Evolutionary conservation across 2,329 filamentous ascomycete genomes (phyloP).

Genomic region (Neonectria hederae): DNA sequence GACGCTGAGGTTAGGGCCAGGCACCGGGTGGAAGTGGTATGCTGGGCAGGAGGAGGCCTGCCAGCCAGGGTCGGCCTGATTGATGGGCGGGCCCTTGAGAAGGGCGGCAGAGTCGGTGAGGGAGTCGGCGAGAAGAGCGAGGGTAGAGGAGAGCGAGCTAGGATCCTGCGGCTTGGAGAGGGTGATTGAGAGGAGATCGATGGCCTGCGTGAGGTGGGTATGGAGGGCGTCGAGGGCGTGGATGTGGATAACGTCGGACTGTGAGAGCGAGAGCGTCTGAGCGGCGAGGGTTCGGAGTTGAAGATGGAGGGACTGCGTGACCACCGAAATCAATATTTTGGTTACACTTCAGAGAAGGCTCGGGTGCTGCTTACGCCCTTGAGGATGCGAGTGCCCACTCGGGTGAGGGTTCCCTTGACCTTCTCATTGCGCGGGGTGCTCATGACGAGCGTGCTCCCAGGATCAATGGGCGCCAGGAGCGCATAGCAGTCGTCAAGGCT

Average conservation of each 20-base stretch:
- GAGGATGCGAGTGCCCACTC: conserved; percentile 88
- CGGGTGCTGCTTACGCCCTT: conserved; percentile 73
- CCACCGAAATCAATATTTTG: neutral
- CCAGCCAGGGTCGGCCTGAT: conserved; percentile 55
- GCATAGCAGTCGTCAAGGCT: conserved; percentile 90
- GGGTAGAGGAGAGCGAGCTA: conserved; percentile 64
- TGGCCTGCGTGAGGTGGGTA: conserved; percentile 80
- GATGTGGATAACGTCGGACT: conserved; percentile 65
- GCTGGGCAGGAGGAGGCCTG: conserved; percentile 55
- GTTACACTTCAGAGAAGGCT: conserved; percentile 31
- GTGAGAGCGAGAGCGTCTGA: conserved; percentile 59
- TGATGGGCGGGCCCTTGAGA: conserved; percentile 63
- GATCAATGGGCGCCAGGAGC: conserved; percentile 84
- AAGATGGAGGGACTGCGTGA: conserved; percentile 74
- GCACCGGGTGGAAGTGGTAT: conserved; percentile 54
- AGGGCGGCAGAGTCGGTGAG: conserved; percentile 61
- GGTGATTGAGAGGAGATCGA: conserved; percentile 84
- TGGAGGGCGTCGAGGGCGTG: conserved; percentile 76
- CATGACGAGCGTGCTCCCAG: conserved; percentile 88
- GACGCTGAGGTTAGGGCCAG: conserved; percentile 75
- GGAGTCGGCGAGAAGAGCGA: conserved; percentile 64
- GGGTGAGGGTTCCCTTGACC: conserved; percentile 91
- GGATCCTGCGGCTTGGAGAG: conserved; percentile 68
- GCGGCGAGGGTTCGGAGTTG: conserved; percentile 74
- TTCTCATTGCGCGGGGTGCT: conserved; percentile 87